phyloP scores from a whole-genome alignment of 768 basidiomycete genomes.

The Dioszegia hungarica region DNA sequence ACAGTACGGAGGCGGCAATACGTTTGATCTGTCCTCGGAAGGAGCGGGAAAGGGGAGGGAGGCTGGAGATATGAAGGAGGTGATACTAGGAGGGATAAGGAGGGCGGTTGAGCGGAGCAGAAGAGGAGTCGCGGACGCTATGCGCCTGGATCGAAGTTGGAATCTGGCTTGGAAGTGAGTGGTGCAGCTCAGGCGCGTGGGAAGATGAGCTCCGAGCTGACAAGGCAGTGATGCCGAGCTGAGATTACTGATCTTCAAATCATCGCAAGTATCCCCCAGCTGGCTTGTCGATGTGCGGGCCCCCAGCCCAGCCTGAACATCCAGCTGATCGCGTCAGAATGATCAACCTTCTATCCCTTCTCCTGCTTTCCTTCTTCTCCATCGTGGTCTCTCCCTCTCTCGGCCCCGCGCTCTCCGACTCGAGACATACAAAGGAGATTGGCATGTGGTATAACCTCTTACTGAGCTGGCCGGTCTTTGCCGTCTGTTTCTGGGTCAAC shows the following conservation, averaged over 20 bases:
- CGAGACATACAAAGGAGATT: slow-evolving; percentile 24
- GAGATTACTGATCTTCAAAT: slow-evolving; percentile 35
- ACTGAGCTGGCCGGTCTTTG: slow-evolving; percentile 44
- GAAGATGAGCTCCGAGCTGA: background rate
- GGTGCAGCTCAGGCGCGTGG: background rate
- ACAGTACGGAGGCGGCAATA: background rate
- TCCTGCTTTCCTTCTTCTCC: slow-evolving; percentile 41
- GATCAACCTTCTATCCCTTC: slow-evolving; percentile 46
- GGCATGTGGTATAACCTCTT: slow-evolving; percentile 45
- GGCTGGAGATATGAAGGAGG: background rate
- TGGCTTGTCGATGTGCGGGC: background rate
- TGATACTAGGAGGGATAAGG: background rate
- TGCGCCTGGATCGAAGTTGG: slow-evolving; percentile 34
- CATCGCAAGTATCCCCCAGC: slow-evolving; percentile 29
- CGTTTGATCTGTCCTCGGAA: background rate
- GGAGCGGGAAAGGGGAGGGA: background rate
- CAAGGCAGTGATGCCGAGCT: slow-evolving; percentile 44
- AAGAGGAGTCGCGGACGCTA: slow-evolving; percentile 38
- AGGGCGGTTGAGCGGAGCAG: slow-evolving; percentile 10
- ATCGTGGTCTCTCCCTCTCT: slow-evolving; percentile 37
- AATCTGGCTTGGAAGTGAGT: slow-evolving; percentile 44
- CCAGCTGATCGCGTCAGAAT: slow-evolving; percentile 18
- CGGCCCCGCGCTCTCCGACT: slow-evolving; percentile 12
- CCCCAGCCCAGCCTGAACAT: background rate
- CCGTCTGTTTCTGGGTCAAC: slow-evolving; percentile 47